phyloP scores from a whole-genome alignment of 805 yeast genomes.

The Tetrapisispora pingtungensis region DNA sequence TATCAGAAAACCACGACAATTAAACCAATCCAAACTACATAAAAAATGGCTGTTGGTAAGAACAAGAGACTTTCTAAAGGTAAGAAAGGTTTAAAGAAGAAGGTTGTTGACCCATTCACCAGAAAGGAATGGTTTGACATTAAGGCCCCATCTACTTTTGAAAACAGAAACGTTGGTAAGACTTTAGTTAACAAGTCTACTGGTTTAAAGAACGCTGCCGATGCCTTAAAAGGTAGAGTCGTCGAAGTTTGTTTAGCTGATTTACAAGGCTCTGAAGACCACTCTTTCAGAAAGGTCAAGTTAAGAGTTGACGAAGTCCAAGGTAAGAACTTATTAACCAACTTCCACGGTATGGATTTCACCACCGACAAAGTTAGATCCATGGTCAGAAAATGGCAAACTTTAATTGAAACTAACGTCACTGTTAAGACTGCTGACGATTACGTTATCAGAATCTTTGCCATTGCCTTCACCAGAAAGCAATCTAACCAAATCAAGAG shows the following conservation, averaged over 20 bases:
- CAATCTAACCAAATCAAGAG: slow-evolving; percentile 94
- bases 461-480: slow-evolving; percentile 98
- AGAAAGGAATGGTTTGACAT: slow-evolving; percentile 98
- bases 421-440: slow-evolving; percentile 97
- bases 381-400: slow-evolving; percentile 98
- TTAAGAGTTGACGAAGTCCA: slow-evolving; percentile 98
- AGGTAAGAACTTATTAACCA: slow-evolving; percentile 96
- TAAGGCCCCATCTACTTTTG: slow-evolving; percentile 98
- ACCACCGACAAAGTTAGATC: slow-evolving; percentile 97
- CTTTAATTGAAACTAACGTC: slow-evolving; percentile 94
- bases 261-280: slow-evolving; percentile 97
- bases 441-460: slow-evolving; percentile 91
- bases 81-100: slow-evolving; percentile 98
- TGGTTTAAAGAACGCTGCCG: slow-evolving; percentile 96
- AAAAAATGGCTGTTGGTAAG: slow-evolving; percentile 73
- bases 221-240: slow-evolving; percentile 96
- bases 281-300: slow-evolving; percentile 93
- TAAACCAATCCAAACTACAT: slow-evolving; percentile 3
- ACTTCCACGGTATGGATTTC: slow-evolving; percentile 99
- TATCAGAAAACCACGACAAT: slow-evolving; percentile 3
- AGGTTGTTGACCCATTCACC: slow-evolving; percentile 98
- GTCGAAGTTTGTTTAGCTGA: slow-evolving; percentile 94
- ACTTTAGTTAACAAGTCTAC: slow-evolving; percentile 96
- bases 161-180: slow-evolving; percentile 97
- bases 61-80: slow-evolving; percentile 79